Evolutionary conservation across 139 green algal genomes (phyloP).

Genomic region (Ulvella scutata): DNA sequence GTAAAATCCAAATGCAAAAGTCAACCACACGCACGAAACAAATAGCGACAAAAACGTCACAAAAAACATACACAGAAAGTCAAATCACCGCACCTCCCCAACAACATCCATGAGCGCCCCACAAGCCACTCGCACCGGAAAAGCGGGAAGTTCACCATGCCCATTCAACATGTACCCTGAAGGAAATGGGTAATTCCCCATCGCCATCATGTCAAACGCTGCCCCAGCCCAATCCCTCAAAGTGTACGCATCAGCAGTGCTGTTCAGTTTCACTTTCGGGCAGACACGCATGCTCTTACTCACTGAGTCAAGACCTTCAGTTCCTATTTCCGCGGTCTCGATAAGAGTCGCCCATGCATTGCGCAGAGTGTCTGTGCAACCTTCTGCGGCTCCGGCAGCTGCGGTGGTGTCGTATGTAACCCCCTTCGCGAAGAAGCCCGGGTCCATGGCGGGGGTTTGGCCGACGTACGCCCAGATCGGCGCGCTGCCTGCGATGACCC

Average conservation of each 20-base stretch:
- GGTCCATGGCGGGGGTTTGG: constrained; percentile 17
- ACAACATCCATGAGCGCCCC: constrained; percentile 7
- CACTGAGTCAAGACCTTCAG: constrained; percentile 6
- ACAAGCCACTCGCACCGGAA: constrained; percentile 47
- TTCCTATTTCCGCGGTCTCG: not conserved
- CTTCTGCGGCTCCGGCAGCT: constrained; percentile 15
- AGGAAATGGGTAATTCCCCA: constrained; percentile 54
- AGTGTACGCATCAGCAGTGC: not conserved
- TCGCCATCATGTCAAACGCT: constrained; percentile 55
- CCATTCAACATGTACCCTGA: constrained; percentile 29
- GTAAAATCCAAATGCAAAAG: too few relatives aligned
- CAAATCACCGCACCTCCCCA: too few relatives aligned
- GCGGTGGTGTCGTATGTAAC: constrained; percentile 37
- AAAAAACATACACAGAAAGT: too few relatives aligned
- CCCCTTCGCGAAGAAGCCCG: constrained; percentile 23
- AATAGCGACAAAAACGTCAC: too few relatives aligned
- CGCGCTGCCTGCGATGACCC: constrained; percentile 72
- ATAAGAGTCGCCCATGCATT: constrained; percentile 19
- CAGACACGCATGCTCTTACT: constrained; percentile 21
- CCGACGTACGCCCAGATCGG: constrained; percentile 81
- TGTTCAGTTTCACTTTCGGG: not conserved
- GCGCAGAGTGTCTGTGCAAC: constrained; percentile 22
- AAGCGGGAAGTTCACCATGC: constrained; percentile 28
- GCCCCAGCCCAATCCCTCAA: constrained; percentile 18
- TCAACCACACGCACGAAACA: too few relatives aligned